phyloP scores from a whole-genome alignment of 192 early-diverging fungal species.

The Umbelopsis ramanniana region DNA sequence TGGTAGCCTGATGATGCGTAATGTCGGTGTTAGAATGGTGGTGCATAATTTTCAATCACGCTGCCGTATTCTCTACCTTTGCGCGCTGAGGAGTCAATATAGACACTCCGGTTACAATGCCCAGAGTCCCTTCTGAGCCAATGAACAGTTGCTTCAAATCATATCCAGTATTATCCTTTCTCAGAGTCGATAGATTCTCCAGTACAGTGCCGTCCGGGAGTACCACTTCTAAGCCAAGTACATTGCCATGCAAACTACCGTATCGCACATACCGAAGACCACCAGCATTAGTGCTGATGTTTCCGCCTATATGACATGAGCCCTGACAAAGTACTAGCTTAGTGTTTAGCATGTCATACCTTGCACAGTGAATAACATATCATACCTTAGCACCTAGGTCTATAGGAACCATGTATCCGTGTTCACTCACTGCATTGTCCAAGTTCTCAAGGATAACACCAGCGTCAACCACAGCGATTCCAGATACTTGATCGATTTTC shows the following conservation, averaged over 20 bases:
- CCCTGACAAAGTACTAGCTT: conserved; percentile 20
- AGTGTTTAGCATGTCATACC: background rate
- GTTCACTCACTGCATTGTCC: conserved; percentile 80
- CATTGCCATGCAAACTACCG: conserved; percentile 91
- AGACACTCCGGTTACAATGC: conserved; percentile 91
- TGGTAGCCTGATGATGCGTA: conserved; percentile 52
- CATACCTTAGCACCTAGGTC: conserved; percentile 79
- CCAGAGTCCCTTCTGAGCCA: conserved; percentile 94
- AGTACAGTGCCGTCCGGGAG: conserved; percentile 90
- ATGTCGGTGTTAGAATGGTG: background rate
- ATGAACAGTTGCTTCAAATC: conserved; percentile 99
- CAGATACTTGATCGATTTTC: conserved; percentile 70
- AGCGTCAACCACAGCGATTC: conserved; percentile 84
- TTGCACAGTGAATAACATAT: conserved; percentile 24
- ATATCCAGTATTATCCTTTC: conserved; percentile 98
- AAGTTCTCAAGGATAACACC: conserved; percentile 90
- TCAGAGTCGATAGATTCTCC: conserved; percentile 76
- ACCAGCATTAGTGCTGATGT: conserved; percentile 96
- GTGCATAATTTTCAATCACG: background rate
- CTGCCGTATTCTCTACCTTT: conserved; percentile 35
- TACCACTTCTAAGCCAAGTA: conserved; percentile 92
- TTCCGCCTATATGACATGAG: conserved; percentile 96
- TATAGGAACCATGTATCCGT: conserved; percentile 86
- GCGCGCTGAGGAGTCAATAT: conserved; percentile 80
- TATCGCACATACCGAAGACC: conserved; percentile 93